A percentile compares a stretch with the other conserved stretches of the same genome.
Evolutionary conservation across 805 yeast species (phyloP).

Genomic region (Peterozyma xylosa): DNA sequence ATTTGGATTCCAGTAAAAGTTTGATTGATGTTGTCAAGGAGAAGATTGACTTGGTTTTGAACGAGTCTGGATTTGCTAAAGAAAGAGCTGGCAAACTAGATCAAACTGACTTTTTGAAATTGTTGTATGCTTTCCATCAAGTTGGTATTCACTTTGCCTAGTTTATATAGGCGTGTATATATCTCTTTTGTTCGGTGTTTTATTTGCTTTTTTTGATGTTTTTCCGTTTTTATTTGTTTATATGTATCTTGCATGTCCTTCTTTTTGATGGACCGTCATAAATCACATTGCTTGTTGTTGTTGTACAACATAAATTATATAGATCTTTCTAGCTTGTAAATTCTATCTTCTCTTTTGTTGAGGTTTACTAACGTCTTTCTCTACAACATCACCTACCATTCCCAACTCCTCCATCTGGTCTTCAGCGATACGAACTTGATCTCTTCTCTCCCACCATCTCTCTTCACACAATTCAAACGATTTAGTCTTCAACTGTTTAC

Average conservation of each 20-base stretch:
- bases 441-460: conserved; percentile 99
- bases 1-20: conserved; percentile 33
- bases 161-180: conserved; percentile 2
- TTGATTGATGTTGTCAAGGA: conserved; percentile 47
- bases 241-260: neutral
- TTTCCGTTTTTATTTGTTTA: neutral
- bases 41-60: conserved; percentile 66
- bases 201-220: neutral
- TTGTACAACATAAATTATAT: no score
- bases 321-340: no score
- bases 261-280: neutral
- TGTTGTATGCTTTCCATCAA: conserved; percentile 90
- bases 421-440: conserved; percentile 80
- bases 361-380: conserved; percentile 49
- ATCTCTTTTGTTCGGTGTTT: conserved; percentile 1
- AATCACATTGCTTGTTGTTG: no score
- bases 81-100: conserved; percentile 92
- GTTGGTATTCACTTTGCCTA: conserved; percentile 95
- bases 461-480: conserved; percentile 89
- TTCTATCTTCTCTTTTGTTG: conserved; percentile 46
- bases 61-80: conserved; percentile 74
- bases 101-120: conserved; percentile 84
- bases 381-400: conserved; percentile 84
- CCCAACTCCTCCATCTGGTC: conserved; percentile 86
- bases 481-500: conserved; percentile 80